These are phyloP conservation scores for Leishmania major DNA, from an alignment of 208 protist species.

Conservation along the genomic window DNA sequence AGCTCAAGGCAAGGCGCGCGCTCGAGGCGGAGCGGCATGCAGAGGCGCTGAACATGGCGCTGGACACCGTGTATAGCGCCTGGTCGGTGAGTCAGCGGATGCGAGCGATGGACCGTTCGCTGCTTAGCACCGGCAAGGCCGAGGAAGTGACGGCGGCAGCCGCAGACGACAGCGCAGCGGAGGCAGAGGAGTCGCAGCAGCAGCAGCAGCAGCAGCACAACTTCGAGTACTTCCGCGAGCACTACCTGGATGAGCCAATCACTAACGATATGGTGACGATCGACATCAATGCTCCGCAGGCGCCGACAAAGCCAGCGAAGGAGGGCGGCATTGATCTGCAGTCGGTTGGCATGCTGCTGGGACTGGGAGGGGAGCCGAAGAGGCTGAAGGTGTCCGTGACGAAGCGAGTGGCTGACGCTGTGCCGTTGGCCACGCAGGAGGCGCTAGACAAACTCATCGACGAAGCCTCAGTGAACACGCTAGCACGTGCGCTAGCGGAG, in stretches of 20 bases:
- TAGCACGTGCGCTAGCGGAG: conserved; percentile 85
- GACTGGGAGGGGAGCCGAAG: conserved; percentile 52
- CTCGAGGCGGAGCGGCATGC: conserved; percentile 65
- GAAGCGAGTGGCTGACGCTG: conserved; percentile 77
- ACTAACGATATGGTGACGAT: conserved; percentile 82
- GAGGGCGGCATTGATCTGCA: conserved; percentile 57
- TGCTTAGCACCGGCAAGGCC: conserved; percentile 21
- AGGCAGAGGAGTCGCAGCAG: conserved; percentile 13
- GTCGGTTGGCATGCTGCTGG: conserved; percentile 70
- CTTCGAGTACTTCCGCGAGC: conserved; percentile 78
- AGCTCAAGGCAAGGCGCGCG: conserved; percentile 82
- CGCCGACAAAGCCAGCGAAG: conserved; percentile 37
- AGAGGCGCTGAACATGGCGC: conserved; percentile 78
- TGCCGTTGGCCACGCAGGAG: conserved; percentile 85
- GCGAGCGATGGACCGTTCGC: conserved; percentile 23
- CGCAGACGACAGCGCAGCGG: not conserved
- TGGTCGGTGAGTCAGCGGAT: conserved; percentile 55
- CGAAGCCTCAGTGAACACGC: conserved; percentile 81
- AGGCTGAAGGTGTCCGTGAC: conserved; percentile 59
- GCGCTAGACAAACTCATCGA: conserved; percentile 92
- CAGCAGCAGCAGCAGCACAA: conserved; percentile 44
- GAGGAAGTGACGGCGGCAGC: conserved; percentile 5
- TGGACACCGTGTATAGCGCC: conserved; percentile 77
- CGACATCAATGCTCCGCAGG: conserved; percentile 59
- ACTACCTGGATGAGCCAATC: conserved; percentile 70